These are phyloP conservation scores for Diaporthe nobilis DNA, from an alignment of 2,329 filamentous ascomycete genomes.

Conservation along the genomic window DNA sequence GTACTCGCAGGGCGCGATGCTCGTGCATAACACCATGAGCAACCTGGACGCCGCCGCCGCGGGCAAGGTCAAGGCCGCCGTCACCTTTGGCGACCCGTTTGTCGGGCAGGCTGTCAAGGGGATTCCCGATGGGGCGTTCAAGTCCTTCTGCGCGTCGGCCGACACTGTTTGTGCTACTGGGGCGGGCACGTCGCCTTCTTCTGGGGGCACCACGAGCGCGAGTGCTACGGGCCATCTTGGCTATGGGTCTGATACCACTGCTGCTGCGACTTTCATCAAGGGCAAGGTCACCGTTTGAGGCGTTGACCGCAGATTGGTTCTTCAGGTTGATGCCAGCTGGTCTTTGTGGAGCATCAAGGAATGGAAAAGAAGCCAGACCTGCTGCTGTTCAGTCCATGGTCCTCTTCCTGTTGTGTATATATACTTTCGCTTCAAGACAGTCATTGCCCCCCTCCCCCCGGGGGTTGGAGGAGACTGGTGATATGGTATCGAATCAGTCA, in stretches of 20 bases:
- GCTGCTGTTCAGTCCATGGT: not conserved
- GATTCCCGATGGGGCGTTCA: conserved; percentile 18
- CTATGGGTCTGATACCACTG: conserved; percentile 39
- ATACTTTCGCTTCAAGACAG: not conserved
- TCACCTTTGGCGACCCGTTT: conserved; percentile 49
- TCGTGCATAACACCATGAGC: conserved; percentile 49
- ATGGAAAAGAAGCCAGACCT: not conserved
- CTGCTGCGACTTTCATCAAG: conserved; percentile 42
- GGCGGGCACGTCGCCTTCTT: conserved; percentile 14
- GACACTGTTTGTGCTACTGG: conserved; percentile 37
- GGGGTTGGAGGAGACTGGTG: not conserved
- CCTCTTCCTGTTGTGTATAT: not conserved
- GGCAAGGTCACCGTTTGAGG: conserved; percentile 25
- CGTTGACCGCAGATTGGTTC: no score
- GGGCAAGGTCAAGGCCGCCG: conserved; percentile 44
- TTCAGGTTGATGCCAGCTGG: not conserved
- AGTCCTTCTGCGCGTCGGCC: conserved; percentile 41
- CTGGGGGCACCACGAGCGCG: conserved; percentile 32
- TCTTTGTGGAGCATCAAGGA: no score
- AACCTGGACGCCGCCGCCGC: conserved; percentile 34
- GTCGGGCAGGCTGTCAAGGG: conserved; percentile 31
- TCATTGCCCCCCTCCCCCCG: not conserved
- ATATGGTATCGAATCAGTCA: not conserved
- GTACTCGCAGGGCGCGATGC: conserved; percentile 52
- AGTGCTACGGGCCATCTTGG: conserved; percentile 40